Conservation (phyloP, 495 filamentous ascomycete genomes). For the Margaritispora aquatica region DNA sequence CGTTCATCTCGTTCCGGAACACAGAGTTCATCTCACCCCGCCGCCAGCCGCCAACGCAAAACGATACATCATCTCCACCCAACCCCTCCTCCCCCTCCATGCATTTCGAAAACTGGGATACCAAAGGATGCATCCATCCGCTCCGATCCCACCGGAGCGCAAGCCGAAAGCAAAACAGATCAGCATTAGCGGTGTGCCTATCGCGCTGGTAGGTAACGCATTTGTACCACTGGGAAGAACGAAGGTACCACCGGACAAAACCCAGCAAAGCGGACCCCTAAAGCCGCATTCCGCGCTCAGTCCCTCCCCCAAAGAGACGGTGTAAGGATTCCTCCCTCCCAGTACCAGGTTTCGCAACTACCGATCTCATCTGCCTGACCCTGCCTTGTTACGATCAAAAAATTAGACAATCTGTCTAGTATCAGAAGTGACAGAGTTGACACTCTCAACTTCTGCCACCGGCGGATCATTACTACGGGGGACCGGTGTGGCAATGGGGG, state of each 20-base stretch:
- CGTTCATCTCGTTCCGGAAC: too few species aligned
- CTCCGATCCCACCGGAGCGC: neutral
- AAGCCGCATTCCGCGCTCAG: neutral
- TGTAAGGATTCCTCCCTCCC: neutral
- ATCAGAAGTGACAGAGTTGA: neutral
- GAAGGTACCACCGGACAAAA: neutral
- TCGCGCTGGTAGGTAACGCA: too few species aligned
- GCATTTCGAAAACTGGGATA: too few species aligned
- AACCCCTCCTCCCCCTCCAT: too few species aligned
- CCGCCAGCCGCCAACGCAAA: neutral
- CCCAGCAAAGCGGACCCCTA: neutral
- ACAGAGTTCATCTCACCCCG: neutral
- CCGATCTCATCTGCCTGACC: neutral
- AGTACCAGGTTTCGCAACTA: neutral
- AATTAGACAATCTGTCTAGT: neutral
- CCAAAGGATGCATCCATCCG: too few species aligned
- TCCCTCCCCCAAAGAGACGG: neutral
- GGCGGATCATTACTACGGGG: neutral
- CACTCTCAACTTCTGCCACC: neutral
- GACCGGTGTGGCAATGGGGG: too few species aligned
- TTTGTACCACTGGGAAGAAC: too few species aligned
- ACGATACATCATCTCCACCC: neutral
- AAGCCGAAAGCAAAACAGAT: neutral
- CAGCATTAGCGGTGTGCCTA: too few species aligned
- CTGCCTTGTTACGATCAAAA: too few species aligned